Conservation (phyloP, 805 yeast genomes). For the Suhomyces xylopsoci region DNA sequence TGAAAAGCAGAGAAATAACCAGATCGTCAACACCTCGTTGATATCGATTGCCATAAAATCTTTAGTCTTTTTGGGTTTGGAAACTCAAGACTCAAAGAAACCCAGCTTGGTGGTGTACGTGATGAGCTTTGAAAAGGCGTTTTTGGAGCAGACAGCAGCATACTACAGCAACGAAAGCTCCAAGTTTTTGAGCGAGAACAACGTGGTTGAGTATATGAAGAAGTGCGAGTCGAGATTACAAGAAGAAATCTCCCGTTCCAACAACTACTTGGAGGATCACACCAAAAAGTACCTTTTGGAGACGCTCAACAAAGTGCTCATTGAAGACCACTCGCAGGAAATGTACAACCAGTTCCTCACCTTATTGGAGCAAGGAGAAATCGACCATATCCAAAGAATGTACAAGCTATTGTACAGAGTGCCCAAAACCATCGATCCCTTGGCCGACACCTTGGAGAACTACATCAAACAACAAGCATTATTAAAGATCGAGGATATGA, state of each 20-base stretch:
- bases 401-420: conserved; percentile 74
- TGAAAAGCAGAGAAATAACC: conserved; percentile 74
- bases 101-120: conserved; percentile 79
- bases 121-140: conserved; percentile 72
- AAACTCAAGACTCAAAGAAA: conserved; percentile 83
- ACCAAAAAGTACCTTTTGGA: conserved; percentile 76
- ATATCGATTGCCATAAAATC: conserved; percentile 78
- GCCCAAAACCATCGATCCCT: conserved; percentile 71
- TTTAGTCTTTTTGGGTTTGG: conserved; percentile 86
- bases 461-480: conserved; percentile 58
- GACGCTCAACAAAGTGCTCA: conserved; percentile 70
- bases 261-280: conserved; percentile 78
- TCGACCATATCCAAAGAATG: conserved; percentile 74
- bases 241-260: conserved; percentile 79
- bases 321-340: conserved; percentile 70
- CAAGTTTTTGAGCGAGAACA: conserved; percentile 63
- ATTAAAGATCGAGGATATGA: conserved; percentile 53
- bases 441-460: conserved; percentile 67
- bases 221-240: conserved; percentile 79
- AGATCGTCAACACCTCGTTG: conserved; percentile 61
- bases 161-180: conserved; percentile 70
- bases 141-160: conserved; percentile 63
- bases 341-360: conserved; percentile 74
- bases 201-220: conserved; percentile 86
- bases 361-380: conserved; percentile 71